Base-by-base conservation (phyloP, 2,329 filamentous ascomycete species). In the Emmonsiellopsis sp. region DNA sequence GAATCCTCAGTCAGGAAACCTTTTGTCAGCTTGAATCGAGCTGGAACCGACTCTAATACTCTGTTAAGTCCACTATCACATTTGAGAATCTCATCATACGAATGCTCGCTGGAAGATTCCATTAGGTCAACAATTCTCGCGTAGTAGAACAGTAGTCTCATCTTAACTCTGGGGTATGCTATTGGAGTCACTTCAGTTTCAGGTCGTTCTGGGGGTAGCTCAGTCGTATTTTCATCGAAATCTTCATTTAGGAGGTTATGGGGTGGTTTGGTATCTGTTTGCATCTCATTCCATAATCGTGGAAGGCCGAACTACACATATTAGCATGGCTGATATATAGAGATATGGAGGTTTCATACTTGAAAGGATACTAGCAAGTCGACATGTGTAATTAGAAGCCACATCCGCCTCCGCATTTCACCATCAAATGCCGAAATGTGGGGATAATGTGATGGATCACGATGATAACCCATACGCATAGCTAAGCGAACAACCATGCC, bases 201-300 rank as follows among this genome's bases (percentile, higher is more conserved):
- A 5, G 66, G 64, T 31, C 66, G 50, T 16, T 64, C 37, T 9
- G 59, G 56, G n/a, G 66, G 65, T 37, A 70, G 53, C 43, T 61
- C 58, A 11, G 51, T 56, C 10, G 59, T 69, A 7, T 69, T 58
- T 26, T 71, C 67, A 40, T 69, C 55, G 35, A 76, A 62, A 45
- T 76, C 74, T 7, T 67, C 63, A 34, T 76, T 71, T 0, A 59
- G 55, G 1, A 76, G 58, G 56, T 76, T 76, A 0, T 62, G 61
- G 5, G 73, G 73, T 51, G 68, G 61, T 32, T 59, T 55, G 1
- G 66, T 70, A 55, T 76, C 73, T 48, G 62, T 64, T 55, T 71
- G 65, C n/a, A 60, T 58, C 7, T 67, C 63, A 48, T 67, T 64
- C 40, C 70, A 67, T 59, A 70, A 67, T 11, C 67, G 60, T 11